Evolutionary conservation across 2,329 filamentous ascomycete species (phyloP), one percentile per base, ranked within the genome.

Genomic region (Parastagonospora avenae): DNA sequence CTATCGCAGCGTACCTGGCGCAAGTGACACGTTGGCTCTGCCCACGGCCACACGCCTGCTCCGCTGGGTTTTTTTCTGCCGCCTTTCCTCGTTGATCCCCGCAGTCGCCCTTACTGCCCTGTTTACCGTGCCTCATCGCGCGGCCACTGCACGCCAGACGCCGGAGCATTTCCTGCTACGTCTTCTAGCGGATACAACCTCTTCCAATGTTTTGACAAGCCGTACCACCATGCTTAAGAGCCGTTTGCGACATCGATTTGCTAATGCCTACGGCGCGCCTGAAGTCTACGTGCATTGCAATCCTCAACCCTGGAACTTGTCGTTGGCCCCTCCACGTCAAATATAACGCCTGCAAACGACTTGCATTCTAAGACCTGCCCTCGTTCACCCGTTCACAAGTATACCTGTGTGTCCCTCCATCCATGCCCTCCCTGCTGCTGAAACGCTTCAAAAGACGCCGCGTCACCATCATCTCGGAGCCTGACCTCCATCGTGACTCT

Each of bases 141-240:
- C 50, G 48, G 50, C 54, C 56, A 60, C 55, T 52, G 54, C 55
- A 55, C 61, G 58, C 60, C 55, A 62, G 50, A 54, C 55, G 50
- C 60, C 64, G 66, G 61, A 65, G 59, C 51, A 66, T 65, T 68
- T 63, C 57, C 63, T 62, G 59, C 64, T 59, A 58, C 66, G 51
- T 61, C 57, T 60, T 59, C 60, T 72, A 72, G 70, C 66, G 67
- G 67, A 74, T 74, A 72, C 65, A 71, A 74, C 72, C 68, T 62
- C 70, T 63, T 68, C 63, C 60, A 54, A 64, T 67, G 57, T 63
- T 59, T 61, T 66, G 62, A 59, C 64, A 59, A 65, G 60, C 66
- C 66, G 69, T 74, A 71, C 67, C 61, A 74, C 71, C 65, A 74
- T 73, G 71, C 66, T 65, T 60, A 61, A 65, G 60, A 59, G 62